Base-by-base conservation (phyloP, 805 yeast genomes). In the Candida boidinii region DNA sequence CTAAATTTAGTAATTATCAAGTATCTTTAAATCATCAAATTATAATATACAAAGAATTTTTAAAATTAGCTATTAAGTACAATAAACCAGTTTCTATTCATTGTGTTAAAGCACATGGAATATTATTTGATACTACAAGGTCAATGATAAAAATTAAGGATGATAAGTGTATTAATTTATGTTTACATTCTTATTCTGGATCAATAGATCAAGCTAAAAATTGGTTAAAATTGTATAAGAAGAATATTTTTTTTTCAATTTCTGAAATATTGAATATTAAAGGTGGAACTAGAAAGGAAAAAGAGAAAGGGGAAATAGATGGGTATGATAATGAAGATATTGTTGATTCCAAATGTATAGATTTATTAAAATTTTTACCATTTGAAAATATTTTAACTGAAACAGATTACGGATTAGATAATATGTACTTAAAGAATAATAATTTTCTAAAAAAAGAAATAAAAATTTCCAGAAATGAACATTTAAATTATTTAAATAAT, bases 121-220 rank as follows among this genome's bases (percentile, higher is more conserved):
- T 60, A 6, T 49, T 81, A 11, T 73, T 62, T 33, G 80, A 76
- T 12, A 34, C 49, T 1, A 57, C 75, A 4, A 49, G 45, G 13
- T 33, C 35, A 29, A 30, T 17, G 18, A 15, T 24, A 3, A 13
- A 28, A 1, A 13, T 13, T n/a, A 10, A 24, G 9, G 45, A 25
- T 25, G 35, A 35, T 22, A 42, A 44, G 2, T 50, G 53, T 9
- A 53, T 68, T 3, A 51, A 61, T 3, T 54, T 87, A 2, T 73
- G 84, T 24, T 62, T 92, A 17, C 97, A 90, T 50, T 85, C 96
- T 0, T 92, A 76, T 53, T 74, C 86, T 7, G 97, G 97, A 1
- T 79, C 94, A 2, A 40, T 64, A 0, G 95, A 86, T 27, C 85
- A 77, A 37, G 70, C 79, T 12, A 49, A 60, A 34, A 33, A 61